phyloP scores from a whole-genome alignment of 768 basidiomycete genomes.

The Tremella fuciformis region DNA sequence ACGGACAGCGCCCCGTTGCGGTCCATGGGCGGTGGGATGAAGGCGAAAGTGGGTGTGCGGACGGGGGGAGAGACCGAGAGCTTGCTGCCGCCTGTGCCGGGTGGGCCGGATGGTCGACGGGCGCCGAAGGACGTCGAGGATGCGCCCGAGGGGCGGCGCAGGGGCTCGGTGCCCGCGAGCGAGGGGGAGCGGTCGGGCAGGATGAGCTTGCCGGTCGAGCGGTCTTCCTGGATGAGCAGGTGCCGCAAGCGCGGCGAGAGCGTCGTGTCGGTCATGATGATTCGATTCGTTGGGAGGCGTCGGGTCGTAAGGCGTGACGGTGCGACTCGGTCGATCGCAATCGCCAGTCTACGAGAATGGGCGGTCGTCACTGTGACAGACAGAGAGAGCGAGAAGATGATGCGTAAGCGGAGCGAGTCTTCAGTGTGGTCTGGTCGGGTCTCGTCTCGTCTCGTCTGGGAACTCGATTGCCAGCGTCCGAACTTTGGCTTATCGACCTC shows the following conservation, averaged over 20 bases:
- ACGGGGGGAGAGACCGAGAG: conserved; percentile 14
- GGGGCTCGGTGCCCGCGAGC: background rate
- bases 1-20: conserved; percentile 8
- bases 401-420: too few relatives aligned
- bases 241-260: conserved; percentile 11
- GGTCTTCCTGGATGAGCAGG: conserved; percentile 33
- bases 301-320: too few relatives aligned
- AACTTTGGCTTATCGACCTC: too few relatives aligned
- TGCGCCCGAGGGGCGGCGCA: background rate
- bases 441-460: too few relatives aligned
- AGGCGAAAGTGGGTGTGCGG: conserved; percentile 7
- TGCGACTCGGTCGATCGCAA: too few relatives aligned
- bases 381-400: too few relatives aligned
- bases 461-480: too few relatives aligned
- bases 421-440: too few relatives aligned
- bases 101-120: too few relatives aligned
- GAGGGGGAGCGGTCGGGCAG: background rate
- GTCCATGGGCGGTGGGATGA: conserved; percentile 8
- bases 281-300: too few relatives aligned
- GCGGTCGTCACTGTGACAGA: too few relatives aligned
- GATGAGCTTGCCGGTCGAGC: conserved; percentile 13
- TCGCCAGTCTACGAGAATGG: too few relatives aligned
- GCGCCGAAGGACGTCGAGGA: background rate
- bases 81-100: conserved; percentile 2
- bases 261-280: conserved; percentile 6